Evolutionary conservation across 2,329 filamentous ascomycete genomes (phyloP).

Genomic region (Mariannaea elegans): DNA sequence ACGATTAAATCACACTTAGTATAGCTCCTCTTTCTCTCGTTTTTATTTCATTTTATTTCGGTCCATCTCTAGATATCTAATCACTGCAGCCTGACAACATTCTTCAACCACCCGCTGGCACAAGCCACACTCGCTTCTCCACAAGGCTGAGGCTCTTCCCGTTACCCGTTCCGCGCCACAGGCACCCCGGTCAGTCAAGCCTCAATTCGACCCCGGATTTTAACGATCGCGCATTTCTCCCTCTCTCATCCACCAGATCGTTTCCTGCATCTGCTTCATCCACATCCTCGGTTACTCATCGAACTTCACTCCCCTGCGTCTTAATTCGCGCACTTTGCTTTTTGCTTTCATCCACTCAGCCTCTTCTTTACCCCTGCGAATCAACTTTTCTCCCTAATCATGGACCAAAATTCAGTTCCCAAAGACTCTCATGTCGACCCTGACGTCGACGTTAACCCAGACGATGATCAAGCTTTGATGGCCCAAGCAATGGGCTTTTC

Average conservation of each 20-base stretch:
- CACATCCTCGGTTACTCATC: slow-evolving; percentile 16
- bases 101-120: neutral
- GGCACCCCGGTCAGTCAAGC: slow-evolving; percentile 21
- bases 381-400: neutral
- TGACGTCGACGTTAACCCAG: slow-evolving; percentile 31
- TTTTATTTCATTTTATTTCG: neutral
- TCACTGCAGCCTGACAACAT: neutral
- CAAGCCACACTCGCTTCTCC: slow-evolving; percentile 6
- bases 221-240: slow-evolving; percentile 27
- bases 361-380: neutral
- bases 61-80: neutral
- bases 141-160: slow-evolving; percentile 10
- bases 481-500: slow-evolving; percentile 78
- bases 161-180: slow-evolving; percentile 28
- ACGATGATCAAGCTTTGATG: slow-evolving; percentile 60
- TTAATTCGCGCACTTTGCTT: neutral
- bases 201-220: slow-evolving; percentile 38
- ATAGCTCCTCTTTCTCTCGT: neutral
- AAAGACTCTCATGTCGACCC: slow-evolving; percentile 9
- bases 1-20: slow-evolving; percentile 4
- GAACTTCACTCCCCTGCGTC: neutral
- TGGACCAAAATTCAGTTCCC: slow-evolving; percentile 15
- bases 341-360: neutral
- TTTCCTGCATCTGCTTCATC: slow-evolving; percentile 5
- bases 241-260: slow-evolving; percentile 27